Percentiles rank a stretch among this genome's conserved stretches.
These are phyloP conservation scores for Saxophila tyrrhenica DNA, from an alignment of 495 filamentous ascomycete species.

Conservation along the genomic window DNA sequence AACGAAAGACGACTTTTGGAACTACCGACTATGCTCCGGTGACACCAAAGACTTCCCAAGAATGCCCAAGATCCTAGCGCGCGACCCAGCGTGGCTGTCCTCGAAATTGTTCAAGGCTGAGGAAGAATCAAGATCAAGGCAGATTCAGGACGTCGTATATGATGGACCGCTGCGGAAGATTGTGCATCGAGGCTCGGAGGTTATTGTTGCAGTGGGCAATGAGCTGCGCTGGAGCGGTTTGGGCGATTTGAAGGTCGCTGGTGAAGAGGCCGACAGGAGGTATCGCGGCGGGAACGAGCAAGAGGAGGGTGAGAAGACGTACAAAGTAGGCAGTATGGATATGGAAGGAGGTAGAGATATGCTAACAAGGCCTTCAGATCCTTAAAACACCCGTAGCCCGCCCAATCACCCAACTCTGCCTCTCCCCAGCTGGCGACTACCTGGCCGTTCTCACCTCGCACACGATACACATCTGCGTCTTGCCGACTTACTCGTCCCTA, in stretches of 20 bases:
- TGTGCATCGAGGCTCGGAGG: slow-evolving; percentile 62
- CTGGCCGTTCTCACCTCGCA: slow-evolving; percentile 74
- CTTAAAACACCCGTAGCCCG: slow-evolving; percentile 61
- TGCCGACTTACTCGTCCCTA: slow-evolving; percentile 66
- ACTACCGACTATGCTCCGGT: neutral
- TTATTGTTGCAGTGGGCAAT: slow-evolving; percentile 74
- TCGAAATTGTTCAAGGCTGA: slow-evolving; percentile 53
- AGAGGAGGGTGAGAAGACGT: slow-evolving; percentile 3
- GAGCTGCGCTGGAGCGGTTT: slow-evolving; percentile 82
- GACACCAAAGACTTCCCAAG: neutral
- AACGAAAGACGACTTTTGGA: neutral
- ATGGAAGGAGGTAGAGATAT: too few species aligned
- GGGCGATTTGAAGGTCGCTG: slow-evolving; percentile 59
- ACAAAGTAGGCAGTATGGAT: slow-evolving; percentile 1
- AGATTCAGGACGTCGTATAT: slow-evolving; percentile 25
- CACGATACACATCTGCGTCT: slow-evolving; percentile 67
- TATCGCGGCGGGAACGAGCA: slow-evolving; percentile 1
- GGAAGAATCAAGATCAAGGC: slow-evolving; percentile 26
- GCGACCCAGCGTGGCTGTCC: slow-evolving; percentile 74
- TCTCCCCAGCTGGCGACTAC: slow-evolving; percentile 67
- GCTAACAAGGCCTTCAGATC: slow-evolving; percentile 33
- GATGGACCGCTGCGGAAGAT: slow-evolving; percentile 54
- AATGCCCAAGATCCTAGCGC: slow-evolving; percentile 74
- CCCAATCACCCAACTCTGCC: slow-evolving; percentile 66
- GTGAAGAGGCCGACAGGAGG: slow-evolving; percentile 34